Percentiles rank a stretch among this genome's conserved stretches.
These are phyloP conservation scores for Botrytis deweyae DNA, from an alignment of 2,329 filamentous ascomycete genomes.

Conservation along the genomic window DNA sequence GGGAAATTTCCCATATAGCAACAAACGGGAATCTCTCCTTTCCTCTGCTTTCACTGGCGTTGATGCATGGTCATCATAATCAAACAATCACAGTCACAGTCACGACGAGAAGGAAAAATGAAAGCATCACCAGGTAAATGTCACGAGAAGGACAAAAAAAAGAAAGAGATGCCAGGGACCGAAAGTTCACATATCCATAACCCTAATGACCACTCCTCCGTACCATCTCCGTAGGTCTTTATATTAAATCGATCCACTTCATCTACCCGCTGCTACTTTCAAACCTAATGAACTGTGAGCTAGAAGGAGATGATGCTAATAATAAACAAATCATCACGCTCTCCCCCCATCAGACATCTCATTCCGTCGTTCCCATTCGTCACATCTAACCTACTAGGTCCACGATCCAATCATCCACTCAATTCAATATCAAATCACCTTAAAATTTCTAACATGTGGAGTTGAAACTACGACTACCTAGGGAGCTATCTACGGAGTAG, in stretches of 20 bases:
- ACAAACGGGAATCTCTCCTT: background rate
- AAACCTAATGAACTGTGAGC: background rate
- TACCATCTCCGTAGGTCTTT: background rate
- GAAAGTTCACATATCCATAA: background rate
- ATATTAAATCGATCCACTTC: conserved; percentile 2
- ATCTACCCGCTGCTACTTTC: background rate
- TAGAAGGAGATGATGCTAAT: background rate
- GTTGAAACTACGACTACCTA: background rate
- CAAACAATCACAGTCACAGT: background rate
- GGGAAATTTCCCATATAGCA: background rate
- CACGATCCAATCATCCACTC: background rate
- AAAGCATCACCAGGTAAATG: background rate
- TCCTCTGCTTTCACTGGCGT: background rate
- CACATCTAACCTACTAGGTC: background rate
- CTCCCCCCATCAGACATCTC: background rate
- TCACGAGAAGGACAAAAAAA: background rate
- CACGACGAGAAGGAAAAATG: background rate
- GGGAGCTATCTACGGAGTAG: too few relatives aligned
- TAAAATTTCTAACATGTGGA: background rate
- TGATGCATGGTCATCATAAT: background rate
- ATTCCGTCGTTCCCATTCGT: background rate
- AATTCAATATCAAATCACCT: background rate
- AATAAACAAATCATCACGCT: background rate
- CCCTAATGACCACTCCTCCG: background rate
- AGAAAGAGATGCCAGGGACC: background rate